A percentile compares a stretch with the other conserved stretches of the same genome.
Conservation (phyloP, 1,284 basidiomycete species). For the Tetrapyrgos nigripes region DNA sequence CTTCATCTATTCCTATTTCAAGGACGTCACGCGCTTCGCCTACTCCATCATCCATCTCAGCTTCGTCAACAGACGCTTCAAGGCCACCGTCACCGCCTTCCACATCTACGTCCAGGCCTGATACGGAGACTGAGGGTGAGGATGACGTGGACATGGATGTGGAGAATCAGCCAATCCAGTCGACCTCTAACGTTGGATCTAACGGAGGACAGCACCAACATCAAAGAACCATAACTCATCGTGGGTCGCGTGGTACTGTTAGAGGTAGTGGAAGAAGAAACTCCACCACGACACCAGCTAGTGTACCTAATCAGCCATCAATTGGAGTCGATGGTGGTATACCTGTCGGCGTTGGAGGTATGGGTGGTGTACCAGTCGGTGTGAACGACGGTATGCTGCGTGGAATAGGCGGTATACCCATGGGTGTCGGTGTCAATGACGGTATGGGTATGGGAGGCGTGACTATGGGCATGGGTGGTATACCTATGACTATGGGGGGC, state of each 20-base stretch:
- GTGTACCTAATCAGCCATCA: neutral
- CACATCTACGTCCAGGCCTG: constrained; percentile 66
- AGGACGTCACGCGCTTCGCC: constrained; percentile 7
- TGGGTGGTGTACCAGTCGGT: constrained; percentile 11
- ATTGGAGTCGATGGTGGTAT: constrained; percentile 11
- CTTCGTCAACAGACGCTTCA: constrained; percentile 42
- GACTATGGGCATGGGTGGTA: constrained; percentile 37
- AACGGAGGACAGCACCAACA: constrained; percentile 32
- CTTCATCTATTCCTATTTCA: neutral
- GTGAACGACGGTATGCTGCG: neutral
- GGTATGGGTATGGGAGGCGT: constrained; percentile 45
- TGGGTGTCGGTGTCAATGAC: constrained; percentile 52
- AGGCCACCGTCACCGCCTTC: constrained; percentile 51
- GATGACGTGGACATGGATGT: constrained; percentile 63
- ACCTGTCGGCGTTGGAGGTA: constrained; percentile 26
- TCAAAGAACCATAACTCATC: neutral
- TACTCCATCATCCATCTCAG: constrained; percentile 32
- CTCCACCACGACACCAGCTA: neutral
- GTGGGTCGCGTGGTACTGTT: neutral
- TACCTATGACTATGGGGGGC: constrained; percentile 26
- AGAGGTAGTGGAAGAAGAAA: neutral
- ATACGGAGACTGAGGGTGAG: constrained; percentile 80
- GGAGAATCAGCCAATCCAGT: no score
- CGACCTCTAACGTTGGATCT: constrained; percentile 27
- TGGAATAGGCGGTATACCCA: constrained; percentile 20